phyloP scores from a whole-genome alignment of 2,329 filamentous ascomycete genomes.

The Aspergillus amoenus region DNA sequence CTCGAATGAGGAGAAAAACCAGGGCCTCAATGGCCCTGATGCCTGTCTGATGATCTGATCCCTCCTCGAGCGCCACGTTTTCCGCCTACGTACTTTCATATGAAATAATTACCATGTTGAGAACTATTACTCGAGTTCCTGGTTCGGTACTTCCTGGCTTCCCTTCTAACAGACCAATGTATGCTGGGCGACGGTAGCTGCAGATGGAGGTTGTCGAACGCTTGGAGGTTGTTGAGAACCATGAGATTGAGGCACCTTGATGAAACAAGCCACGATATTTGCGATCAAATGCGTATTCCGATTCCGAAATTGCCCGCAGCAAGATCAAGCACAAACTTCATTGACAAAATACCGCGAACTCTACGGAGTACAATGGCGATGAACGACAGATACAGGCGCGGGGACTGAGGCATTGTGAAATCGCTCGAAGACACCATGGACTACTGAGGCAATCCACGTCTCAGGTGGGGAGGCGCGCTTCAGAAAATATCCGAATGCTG shows the following conservation, averaged over 20 bases:
- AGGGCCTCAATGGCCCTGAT: constrained; percentile 10
- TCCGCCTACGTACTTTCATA: neutral
- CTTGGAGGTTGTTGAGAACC: neutral
- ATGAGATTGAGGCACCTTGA: neutral
- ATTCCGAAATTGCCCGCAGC: constrained; percentile 12
- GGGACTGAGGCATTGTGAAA: neutral
- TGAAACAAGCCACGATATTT: constrained; percentile 14
- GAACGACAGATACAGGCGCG: neutral
- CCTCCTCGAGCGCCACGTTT: constrained; percentile 19
- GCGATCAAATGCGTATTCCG: constrained; percentile 9
- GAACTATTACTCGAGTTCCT: constrained; percentile 1
- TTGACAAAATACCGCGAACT: constrained; percentile 4
- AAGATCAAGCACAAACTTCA: constrained; percentile 19
- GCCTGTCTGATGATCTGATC: neutral
- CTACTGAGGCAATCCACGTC: neutral
- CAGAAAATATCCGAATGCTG: constrained; percentile 10
- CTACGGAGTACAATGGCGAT: neutral
- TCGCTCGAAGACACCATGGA: neutral
- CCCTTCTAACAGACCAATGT: neutral
- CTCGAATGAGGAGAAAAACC: constrained; percentile 3
- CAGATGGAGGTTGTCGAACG: constrained; percentile 8
- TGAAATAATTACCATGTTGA: neutral
- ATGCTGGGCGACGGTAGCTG: constrained; percentile 5
- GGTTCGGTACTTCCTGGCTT: neutral
- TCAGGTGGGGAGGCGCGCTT: neutral